A percentile compares a stretch with the other conserved stretches of the same genome.
These are phyloP conservation scores for Pleurotus platypus DNA, from an alignment of 768 basidiomycete species.

Conservation along the genomic window DNA sequence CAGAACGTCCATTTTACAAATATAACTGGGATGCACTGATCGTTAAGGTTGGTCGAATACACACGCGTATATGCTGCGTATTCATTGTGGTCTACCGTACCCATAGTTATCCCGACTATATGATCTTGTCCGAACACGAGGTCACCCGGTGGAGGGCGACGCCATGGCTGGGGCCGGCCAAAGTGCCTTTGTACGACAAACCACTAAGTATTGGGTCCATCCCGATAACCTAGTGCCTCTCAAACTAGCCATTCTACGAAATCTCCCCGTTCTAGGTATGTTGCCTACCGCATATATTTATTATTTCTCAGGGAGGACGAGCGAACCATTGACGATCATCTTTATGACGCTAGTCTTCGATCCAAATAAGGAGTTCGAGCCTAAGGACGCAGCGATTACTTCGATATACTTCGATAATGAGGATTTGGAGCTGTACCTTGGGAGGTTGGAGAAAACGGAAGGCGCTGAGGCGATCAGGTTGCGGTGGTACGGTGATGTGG, in stretches of 20 bases:
- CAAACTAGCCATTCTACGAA: constrained; percentile 87
- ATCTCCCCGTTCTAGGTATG: constrained; percentile 90
- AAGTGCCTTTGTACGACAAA: constrained; percentile 97
- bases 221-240: constrained; percentile 92
- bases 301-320: too few relatives aligned
- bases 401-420: constrained; percentile 98
- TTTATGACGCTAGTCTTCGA: constrained; percentile 68
- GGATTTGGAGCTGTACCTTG: constrained; percentile 92
- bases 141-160: constrained; percentile 92
- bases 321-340: too few relatives aligned
- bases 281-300: neutral
- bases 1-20: constrained; percentile 94
- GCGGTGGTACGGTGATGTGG: constrained; percentile 93
- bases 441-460: constrained; percentile 96
- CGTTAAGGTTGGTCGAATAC: constrained; percentile 49
- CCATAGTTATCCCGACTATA: constrained; percentile 77
- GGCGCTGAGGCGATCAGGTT: constrained; percentile 96
- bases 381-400: constrained; percentile 88
- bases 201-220: constrained; percentile 99
- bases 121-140: constrained; percentile 91
- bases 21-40: constrained; percentile 96
- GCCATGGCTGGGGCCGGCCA: constrained; percentile 92
- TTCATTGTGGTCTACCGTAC: neutral
- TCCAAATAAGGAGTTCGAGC: constrained; percentile 87
- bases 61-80: neutral